Base-by-base conservation (phyloP, 2,329 filamentous ascomycete species). In the Madurella fahalii region DNA sequence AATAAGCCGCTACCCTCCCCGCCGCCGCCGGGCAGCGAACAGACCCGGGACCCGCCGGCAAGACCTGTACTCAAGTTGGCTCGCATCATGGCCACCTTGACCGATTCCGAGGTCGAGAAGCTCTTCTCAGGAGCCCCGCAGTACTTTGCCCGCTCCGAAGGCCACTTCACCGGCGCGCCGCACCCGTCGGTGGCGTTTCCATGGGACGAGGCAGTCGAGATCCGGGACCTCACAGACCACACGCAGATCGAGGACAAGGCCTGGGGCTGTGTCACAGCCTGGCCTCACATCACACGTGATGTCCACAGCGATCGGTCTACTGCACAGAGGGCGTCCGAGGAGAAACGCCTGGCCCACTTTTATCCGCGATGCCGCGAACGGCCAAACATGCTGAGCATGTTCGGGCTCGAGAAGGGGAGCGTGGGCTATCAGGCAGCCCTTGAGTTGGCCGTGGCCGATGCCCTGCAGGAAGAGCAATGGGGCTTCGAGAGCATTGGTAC, bases 61-160 rank as follows among this genome's bases (percentile, higher is more conserved):
- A 76, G 70, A 59, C 76, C 75, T 37, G 68, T 77, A 54, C 68
- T 83, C 57, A 80, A 75, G 63, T 69, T 83, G 40, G 72, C 77
- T 57, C 75, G 77, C 67, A 84, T 82, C 70, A 85, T 85, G 77
- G 74, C 81, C 43, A 78, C 77, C 47, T 73, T 87, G 55, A 78
- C 71, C 62, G 77, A 82, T 44, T 72, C 75, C 40, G 83, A 87
- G 61, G 72, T 89, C 49, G 82, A 85, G 70, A 82, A 83, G 68
- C 78, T 89, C 64, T 90, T 89, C 74, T 87, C 85, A 25, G 86
- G 86, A n/a, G 86, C 86, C 42, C 86, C 86, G 59, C 85, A 88
- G 67, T 89, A 86, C 72, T 84, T 83, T 67, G 78, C 82, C 61
- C 77, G 81, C 50, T 79, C 77, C 54, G 78, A 83, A 62, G 79